Evolutionary conservation across 2,329 filamentous ascomycete species (phyloP).

Genomic region (Penicillium sp.): DNA sequence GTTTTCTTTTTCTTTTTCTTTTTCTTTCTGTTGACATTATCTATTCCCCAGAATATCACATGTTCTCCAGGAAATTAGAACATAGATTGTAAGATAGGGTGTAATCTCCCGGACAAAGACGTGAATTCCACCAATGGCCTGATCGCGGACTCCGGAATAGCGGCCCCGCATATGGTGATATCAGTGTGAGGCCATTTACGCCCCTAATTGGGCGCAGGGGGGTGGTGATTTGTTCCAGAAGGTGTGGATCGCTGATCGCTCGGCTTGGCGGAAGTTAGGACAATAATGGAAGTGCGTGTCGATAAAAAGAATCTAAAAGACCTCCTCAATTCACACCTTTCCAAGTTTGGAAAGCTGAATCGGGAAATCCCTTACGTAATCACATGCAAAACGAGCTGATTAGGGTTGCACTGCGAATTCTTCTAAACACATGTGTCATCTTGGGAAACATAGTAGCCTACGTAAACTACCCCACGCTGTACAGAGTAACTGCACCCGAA

Average conservation of each 20-base stretch:
- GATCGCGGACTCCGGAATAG: conserved; percentile 7
- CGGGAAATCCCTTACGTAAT: conserved; percentile 8
- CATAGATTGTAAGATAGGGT: conserved; percentile 2
- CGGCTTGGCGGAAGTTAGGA: conserved; percentile 16
- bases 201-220: conserved; percentile 13
- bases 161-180: conserved; percentile 25
- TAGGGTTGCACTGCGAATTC: conserved; percentile 4
- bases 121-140: conserved; percentile 6
- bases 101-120: background rate
- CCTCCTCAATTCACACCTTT: background rate
- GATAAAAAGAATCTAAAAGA: background rate
- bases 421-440: background rate
- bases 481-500: background rate
- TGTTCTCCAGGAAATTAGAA: background rate
- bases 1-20: background rate
- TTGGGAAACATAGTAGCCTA: background rate
- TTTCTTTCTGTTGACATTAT: background rate
- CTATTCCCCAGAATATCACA: conserved; percentile 7
- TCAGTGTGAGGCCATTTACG: conserved; percentile 16
- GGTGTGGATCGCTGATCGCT: conserved; percentile 27
- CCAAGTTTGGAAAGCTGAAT: background rate
- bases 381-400: background rate
- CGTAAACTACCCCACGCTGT: background rate
- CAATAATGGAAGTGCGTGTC: conserved; percentile 2
- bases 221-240: conserved; percentile 23